A percentile compares a stretch with the other conserved stretches of the same genome.
phyloP scores from a whole-genome alignment of 306 rosid genomes.

The Citrullus mucosospermus region DNA sequence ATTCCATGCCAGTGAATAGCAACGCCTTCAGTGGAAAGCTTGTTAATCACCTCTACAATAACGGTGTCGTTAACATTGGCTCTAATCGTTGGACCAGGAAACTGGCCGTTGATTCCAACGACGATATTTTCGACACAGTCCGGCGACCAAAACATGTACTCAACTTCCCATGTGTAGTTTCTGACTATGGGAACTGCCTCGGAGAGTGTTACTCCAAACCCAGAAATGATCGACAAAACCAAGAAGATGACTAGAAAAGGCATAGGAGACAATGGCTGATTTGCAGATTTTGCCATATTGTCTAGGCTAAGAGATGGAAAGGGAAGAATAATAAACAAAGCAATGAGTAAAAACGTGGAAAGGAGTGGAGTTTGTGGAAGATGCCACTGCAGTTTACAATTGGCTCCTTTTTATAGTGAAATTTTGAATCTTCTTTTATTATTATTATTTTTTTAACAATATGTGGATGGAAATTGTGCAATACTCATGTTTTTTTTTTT shows the following conservation, averaged over 20 bases:
- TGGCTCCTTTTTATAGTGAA: too few relatives aligned
- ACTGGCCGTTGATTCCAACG: slow-evolving; percentile 76
- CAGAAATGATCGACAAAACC: background rate
- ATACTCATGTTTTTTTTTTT: too few relatives aligned
- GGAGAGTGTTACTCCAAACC: background rate
- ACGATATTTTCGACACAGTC: slow-evolving; percentile 49
- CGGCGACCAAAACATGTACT: slow-evolving; percentile 32
- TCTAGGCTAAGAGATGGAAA: background rate
- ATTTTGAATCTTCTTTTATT: too few relatives aligned
- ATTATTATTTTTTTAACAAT: too few relatives aligned
- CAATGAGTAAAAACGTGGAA: too few relatives aligned
- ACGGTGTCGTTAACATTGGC: slow-evolving; percentile 53
- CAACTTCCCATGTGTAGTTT: slow-evolving; percentile 45
- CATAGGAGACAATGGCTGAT: background rate
- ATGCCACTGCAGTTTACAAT: too few relatives aligned
- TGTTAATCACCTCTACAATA: slow-evolving; percentile 46
- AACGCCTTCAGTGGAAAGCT: slow-evolving; percentile 64
- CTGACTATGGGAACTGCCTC: background rate
- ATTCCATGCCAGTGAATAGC: slow-evolving; percentile 93
- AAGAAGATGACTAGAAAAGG: background rate
- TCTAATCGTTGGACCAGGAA: slow-evolving; percentile 68
- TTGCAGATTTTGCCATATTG: background rate
- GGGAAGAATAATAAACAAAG: too few relatives aligned
- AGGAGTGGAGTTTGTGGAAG: too few relatives aligned
- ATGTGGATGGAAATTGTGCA: too few relatives aligned